These are phyloP conservation scores for Ensete glaucum DNA, from an alignment of 176 grass and related monocot species.

Conservation along the genomic window DNA sequence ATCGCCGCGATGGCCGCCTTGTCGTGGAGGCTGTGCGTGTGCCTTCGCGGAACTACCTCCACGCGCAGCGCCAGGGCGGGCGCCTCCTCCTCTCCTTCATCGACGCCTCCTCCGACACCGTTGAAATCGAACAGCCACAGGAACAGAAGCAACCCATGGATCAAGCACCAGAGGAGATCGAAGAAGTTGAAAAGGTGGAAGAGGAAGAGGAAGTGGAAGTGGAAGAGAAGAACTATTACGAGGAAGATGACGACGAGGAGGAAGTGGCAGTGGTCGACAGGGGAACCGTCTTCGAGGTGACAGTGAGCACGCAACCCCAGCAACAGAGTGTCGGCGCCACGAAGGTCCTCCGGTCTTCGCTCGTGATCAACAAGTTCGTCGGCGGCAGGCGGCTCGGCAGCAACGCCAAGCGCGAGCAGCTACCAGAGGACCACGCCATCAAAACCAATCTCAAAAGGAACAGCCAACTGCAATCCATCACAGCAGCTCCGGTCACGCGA, in stretches of 20 bases:
- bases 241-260: constrained; percentile 28
- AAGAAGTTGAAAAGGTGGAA: too few species aligned
- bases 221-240: not conserved
- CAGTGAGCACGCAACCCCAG: constrained; percentile 78
- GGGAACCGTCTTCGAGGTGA: constrained; percentile 78
- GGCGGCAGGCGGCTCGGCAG: constrained; percentile 43
- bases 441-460: not conserved
- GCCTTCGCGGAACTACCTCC: constrained; percentile 72
- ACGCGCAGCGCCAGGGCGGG: constrained; percentile 51
- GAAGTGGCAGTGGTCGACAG: constrained; percentile 84
- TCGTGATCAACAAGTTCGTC: constrained; percentile 99
- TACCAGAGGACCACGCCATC: too few species aligned
- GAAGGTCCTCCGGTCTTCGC: constrained; percentile 57
- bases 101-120: constrained; percentile 18
- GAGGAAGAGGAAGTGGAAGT: constrained; percentile 19
- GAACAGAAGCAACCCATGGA: not conserved
- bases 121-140: not conserved
- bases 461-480: not conserved
- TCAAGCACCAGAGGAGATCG: not conserved
- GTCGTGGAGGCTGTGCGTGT: constrained; percentile 64
- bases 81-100: constrained; percentile 79
- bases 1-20: constrained; percentile 63
- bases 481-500: constrained; percentile 21
- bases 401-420: not conserved
- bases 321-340: constrained; percentile 15